Evolutionary conservation across 1,284 basidiomycete genomes (phyloP).

Genomic region (Malassezia furfur): DNA sequence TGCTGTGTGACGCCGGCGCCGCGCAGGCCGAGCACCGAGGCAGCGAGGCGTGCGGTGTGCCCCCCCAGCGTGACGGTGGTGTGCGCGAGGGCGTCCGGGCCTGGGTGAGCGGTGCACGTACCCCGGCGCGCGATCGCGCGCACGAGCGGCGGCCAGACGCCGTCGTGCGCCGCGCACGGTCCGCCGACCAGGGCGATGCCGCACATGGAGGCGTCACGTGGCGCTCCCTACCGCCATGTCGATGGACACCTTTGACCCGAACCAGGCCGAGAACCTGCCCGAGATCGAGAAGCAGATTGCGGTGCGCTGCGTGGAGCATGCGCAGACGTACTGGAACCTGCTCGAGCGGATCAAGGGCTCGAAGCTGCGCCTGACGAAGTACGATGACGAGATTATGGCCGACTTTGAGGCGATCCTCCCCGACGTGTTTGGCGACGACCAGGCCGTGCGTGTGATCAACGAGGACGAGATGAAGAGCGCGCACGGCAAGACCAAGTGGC

Average conservation of each 20-base stretch:
- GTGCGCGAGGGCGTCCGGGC: not conserved
- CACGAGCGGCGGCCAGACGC: constrained; percentile 1
- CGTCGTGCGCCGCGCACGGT: not conserved
- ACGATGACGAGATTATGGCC: constrained; percentile 57
- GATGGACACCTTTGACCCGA: constrained; percentile 33
- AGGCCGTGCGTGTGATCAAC: constrained; percentile 60
- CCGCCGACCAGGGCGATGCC: constrained; percentile 11
- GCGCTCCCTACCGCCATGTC: constrained; percentile 5
- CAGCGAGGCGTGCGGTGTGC: not conserved
- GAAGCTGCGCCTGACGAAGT: constrained; percentile 69
- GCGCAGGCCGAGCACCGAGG: constrained; percentile 34
- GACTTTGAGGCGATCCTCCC: constrained; percentile 71
- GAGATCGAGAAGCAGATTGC: constrained; percentile 96
- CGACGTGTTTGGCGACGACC: constrained; percentile 51
- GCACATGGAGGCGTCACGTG: constrained; percentile 17
- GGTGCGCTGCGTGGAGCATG: constrained; percentile 71
- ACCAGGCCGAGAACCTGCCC: constrained; percentile 64
- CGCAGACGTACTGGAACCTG: constrained; percentile 91
- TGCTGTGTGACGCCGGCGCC: constrained; percentile 26
- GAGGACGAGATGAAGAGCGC: constrained; percentile 91
- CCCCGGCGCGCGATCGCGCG: constrained; percentile 1
- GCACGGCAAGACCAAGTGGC: constrained; percentile 84
- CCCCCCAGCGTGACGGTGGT: not conserved
- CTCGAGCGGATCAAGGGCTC: constrained; percentile 70
- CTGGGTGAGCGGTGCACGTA: not conserved